Base-by-base conservation (phyloP, 129 eudicot genomes). In the Arctium lappa region DNA sequence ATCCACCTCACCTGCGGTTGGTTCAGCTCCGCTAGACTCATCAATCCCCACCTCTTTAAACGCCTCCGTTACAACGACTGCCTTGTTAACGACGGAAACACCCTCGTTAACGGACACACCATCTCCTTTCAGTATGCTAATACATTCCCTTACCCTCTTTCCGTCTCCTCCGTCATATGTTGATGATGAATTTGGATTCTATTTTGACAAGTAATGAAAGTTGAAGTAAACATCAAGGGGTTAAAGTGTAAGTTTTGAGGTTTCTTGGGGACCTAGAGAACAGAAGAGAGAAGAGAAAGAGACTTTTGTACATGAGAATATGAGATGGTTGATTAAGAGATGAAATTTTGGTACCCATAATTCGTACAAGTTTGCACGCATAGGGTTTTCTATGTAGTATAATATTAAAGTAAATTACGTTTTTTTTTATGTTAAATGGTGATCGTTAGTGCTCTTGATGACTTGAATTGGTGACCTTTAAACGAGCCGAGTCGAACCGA, bases 121-220 rank as follows among this genome's bases (percentile, higher is more conserved):
- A 74, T 94, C 76, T 89, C 95, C 33, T 92, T 94, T 44, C 89
- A 88, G 62, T 94, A 94, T 32, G 98, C 98, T 15, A 92, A 94
- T 76, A 89, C 97, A 40, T 92, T 85, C 89, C 89, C 75, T 73
- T 94, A 94, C 83, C 92, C 93, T 1, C 93, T 94, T 42, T 75
- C 98, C 12, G 95, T 94, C 27, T 85, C 93, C 73, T 85, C 94
- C 69, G 84, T 94, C 31, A 62, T 22, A 72, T 94, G 98, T 83
- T 88, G 77, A 11, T 2, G 3, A 2, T 2, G 2, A 33, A 33
- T 33, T 33, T 33, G 1, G 27, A 0, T 15, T 5, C 12, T 4
- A 12, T 46, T 46, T 10, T 46, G 3, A 46, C 56, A 46, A 46
- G 68, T 60, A 60, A 5, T 60, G 68, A 18, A 46, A 60, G 1